These are phyloP conservation scores for Candida railenensis DNA, from an alignment of 805 yeast genomes.

Conservation along the genomic window DNA sequence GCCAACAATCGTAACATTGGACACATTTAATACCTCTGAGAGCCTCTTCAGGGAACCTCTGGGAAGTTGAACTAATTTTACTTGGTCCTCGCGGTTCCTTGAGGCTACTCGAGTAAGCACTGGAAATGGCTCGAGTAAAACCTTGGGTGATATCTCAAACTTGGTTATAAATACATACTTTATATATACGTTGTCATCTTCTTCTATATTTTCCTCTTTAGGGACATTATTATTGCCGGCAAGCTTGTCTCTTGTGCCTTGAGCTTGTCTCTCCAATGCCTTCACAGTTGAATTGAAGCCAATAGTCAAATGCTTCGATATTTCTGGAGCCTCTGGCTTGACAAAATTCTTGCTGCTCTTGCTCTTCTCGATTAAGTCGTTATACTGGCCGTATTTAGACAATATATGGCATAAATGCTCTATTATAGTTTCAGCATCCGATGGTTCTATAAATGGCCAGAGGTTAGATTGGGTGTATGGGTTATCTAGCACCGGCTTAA, in stretches of 20 bases:
- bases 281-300: slow-evolving; percentile 61
- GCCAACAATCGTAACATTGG: slow-evolving; percentile 33
- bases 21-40: slow-evolving; percentile 26
- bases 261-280: slow-evolving; percentile 45
- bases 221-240: slow-evolving; percentile 5
- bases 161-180: slow-evolving; percentile 59
- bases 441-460: slow-evolving; percentile 43
- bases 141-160: slow-evolving; percentile 48
- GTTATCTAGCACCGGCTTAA: slow-evolving; percentile 63
- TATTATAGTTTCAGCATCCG: slow-evolving; percentile 34
- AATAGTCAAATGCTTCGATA: slow-evolving; percentile 21
- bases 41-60: slow-evolving; percentile 34
- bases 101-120: slow-evolving; percentile 49
- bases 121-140: slow-evolving; percentile 60
- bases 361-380: slow-evolving; percentile 11
- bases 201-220: slow-evolving; percentile 5
- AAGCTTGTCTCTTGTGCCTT: slow-evolving; percentile 11
- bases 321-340: slow-evolving; percentile 21
- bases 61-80: slow-evolving; percentile 63
- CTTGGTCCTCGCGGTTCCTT: slow-evolving; percentile 23
- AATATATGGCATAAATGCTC: slow-evolving; percentile 34
- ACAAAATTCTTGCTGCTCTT: slow-evolving; percentile 6
- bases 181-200: slow-evolving; percentile 13
- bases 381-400: slow-evolving; percentile 27
- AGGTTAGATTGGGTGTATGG: slow-evolving; percentile 52